Evolutionary conservation across 805 yeast species (phyloP).

Genomic region (Metschnikowia bowlesiae): DNA sequence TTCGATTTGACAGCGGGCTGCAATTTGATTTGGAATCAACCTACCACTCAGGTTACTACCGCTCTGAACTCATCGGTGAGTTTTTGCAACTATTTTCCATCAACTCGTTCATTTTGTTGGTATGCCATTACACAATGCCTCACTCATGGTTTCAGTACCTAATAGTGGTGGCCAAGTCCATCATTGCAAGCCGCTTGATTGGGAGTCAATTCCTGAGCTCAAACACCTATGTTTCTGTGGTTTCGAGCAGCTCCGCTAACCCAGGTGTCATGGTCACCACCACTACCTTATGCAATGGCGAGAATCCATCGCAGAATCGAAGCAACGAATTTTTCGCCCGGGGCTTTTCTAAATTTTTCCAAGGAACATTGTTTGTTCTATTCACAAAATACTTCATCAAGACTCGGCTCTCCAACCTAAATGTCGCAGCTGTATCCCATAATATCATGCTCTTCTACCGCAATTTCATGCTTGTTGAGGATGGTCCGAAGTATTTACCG

Average conservation of each 20-base stretch:
- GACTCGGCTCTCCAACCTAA: conserved; percentile 5
- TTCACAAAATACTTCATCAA: conserved; percentile 18
- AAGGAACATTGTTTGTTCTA: conserved; percentile 18
- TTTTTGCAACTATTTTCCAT: conserved; percentile 21
- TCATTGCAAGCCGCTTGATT: conserved; percentile 27
- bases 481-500: background rate
- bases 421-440: background rate
- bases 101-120: conserved; percentile 22
- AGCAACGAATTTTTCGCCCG: conserved; percentile 7
- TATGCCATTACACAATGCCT: conserved; percentile 19
- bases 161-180: conserved; percentile 26
- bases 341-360: conserved; percentile 17
- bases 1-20: conserved; percentile 7
- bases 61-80: conserved; percentile 17
- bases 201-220: conserved; percentile 25
- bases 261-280: conserved; percentile 12
- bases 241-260: conserved; percentile 9
- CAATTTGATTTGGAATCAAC: conserved; percentile 9
- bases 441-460: conserved; percentile 2
- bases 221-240: conserved; percentile 21
- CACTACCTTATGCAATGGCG: conserved; percentile 12
- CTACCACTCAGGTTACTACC: conserved; percentile 11
- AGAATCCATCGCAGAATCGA: conserved; percentile 5
- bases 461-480: background rate
- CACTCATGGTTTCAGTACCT: conserved; percentile 22